Evolutionary conservation across 148 eudicot genomes (phyloP).

Genomic region (Rhododendron simsii): DNA sequence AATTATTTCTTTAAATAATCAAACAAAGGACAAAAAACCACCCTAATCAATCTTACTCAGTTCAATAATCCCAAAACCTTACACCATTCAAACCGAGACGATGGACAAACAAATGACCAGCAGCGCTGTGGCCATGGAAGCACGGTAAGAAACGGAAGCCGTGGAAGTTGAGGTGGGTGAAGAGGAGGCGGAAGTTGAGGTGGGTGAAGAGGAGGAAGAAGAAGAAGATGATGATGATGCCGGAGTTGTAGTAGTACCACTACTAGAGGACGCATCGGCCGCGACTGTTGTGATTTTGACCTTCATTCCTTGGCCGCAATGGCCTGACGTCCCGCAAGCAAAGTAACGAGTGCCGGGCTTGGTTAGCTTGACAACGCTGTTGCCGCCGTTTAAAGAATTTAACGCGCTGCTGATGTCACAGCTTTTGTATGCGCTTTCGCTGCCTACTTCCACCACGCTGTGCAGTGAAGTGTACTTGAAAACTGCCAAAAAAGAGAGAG

Average conservation of each 20-base stretch:
- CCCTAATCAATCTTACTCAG: not conserved
- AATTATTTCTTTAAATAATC: not conserved
- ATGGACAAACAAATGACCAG: not conserved
- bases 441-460: constrained; percentile 52
- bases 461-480: constrained; percentile 65
- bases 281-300: constrained; percentile 38
- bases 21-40: not conserved
- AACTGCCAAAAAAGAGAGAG: constrained; percentile 21
- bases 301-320: constrained; percentile 70
- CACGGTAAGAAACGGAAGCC: not conserved
- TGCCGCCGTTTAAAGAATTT: constrained; percentile 45
- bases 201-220: constrained; percentile 17
- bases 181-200: constrained; percentile 22
- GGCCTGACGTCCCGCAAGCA: constrained; percentile 65
- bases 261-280: not conserved
- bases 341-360: constrained; percentile 58
- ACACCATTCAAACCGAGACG: not conserved
- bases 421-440: constrained; percentile 52
- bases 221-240: constrained; percentile 13
- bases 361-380: constrained; percentile 42
- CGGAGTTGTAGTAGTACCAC: not conserved
- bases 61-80: not conserved
- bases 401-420: constrained; percentile 46
- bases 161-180: constrained; percentile 20
- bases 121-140: not conserved